Evolutionary conservation across 495 filamentous ascomycete species (phyloP).

Genomic region (Penicillium taxi): DNA sequence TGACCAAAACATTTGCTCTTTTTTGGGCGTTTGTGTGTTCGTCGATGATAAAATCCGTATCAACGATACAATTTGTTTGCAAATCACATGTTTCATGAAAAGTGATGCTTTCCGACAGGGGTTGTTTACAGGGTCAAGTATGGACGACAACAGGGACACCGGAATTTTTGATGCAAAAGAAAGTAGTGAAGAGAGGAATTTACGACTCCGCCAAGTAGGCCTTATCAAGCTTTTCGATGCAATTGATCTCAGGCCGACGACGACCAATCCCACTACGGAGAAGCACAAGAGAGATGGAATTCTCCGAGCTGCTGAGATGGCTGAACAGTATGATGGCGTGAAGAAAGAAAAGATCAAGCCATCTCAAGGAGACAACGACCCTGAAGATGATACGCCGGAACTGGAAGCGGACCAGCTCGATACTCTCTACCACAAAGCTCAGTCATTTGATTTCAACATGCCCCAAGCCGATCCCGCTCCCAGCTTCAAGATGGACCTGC

Average conservation of each 20-base stretch:
- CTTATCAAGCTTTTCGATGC: conserved; percentile 86
- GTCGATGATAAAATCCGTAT: conserved; percentile 75
- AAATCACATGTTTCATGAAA: conserved; percentile 72
- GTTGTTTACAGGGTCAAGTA: conserved; percentile 43
- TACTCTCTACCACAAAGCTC: conserved; percentile 88
- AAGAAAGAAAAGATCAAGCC: conserved; percentile 43
- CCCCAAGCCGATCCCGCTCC: conserved; percentile 74
- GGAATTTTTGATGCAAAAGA: conserved; percentile 76
- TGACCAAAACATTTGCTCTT: conserved; percentile 81
- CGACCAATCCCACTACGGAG: conserved; percentile 65
- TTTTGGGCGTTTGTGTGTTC: conserved; percentile 86
- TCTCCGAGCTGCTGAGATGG: conserved; percentile 76
- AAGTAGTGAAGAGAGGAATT: conserved; percentile 70
- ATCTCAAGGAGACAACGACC: conserved; percentile 26
- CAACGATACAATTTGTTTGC: conserved; percentile 88
- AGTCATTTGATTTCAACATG: conserved; percentile 91
- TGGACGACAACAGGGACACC: conserved; percentile 62
- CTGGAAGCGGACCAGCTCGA: conserved; percentile 94
- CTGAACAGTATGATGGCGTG: conserved; percentile 66
- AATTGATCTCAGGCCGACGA: conserved; percentile 68
- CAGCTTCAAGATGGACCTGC: conserved; percentile 72
- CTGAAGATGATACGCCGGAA: conserved; percentile 74
- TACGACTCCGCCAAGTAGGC: conserved; percentile 86
- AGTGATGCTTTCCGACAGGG: conserved; percentile 60
- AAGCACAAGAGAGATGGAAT: conserved; percentile 75